Evolutionary conservation across 2,329 filamentous ascomycete species (phyloP), one percentile per base, ranked within the genome.

Genomic region (Coleophoma cylindrospora): DNA sequence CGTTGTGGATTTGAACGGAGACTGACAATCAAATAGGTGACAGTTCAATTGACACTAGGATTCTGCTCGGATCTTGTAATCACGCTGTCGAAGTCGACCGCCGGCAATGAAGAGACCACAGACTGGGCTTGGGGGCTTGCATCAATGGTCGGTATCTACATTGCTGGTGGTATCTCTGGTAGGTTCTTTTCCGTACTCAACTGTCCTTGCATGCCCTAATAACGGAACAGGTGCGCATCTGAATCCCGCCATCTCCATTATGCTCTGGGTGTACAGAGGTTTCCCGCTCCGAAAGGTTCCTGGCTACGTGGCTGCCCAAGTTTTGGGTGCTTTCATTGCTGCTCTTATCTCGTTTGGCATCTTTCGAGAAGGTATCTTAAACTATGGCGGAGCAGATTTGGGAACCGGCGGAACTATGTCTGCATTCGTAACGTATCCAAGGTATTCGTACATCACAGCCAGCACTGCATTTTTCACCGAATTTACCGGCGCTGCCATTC

Each of bases 91-190:
- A 43, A 34, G 15, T 45, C 37, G 19, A 53, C 61, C 15, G 60
- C 65, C 1, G 70, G 69, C 2, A 76, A 73, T 33, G 71, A 71
- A 4, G 68, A 70, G 53, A 70, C 71, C 10, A 68, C 70, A 3
- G 60, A 63, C 22, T 73, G 67, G 68, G 69, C 72, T 5, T 81
- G 77, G 78, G 79, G 77, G 2, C 66, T 81, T 13, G 76, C 74
- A 1, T 71, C 72, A 19, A 82, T 80, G 74, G 66, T 73, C 33
- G 72, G 64, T 10, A 73, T 75, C 54, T 74, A 74, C 51, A 68
- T 74, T 34, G 71, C 68, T 17, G 72, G 72, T 67, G 72, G 72
- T 48, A 68, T 74, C 15, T 74, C 71, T 4, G 27, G 27, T 27
- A 27, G 7, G 27, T 27, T 27, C 27, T 27, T 10, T 10, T 27